Percentiles rank a stretch among this genome's conserved stretches.
phyloP scores from a whole-genome alignment of 2,329 filamentous ascomycete species.

The Beauveria scarabaeidicola region DNA sequence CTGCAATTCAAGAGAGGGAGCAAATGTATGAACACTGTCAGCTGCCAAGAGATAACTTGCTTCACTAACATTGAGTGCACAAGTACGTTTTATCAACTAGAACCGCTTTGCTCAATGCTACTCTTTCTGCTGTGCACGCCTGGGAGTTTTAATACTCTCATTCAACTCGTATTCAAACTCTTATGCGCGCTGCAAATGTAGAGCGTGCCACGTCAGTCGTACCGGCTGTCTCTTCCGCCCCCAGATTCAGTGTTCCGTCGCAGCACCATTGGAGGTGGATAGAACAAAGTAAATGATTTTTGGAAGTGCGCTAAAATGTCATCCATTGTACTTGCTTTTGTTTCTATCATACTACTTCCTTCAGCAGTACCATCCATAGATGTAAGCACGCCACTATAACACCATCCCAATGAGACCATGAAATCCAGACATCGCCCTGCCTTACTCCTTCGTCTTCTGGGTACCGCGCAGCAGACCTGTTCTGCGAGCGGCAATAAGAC shows the following conservation, averaged over 20 bases:
- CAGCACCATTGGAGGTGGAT: neutral
- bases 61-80: too few species aligned
- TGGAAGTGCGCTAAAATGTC: slow-evolving; percentile 34
- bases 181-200: neutral
- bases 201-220: neutral
- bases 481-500: slow-evolving; percentile 99
- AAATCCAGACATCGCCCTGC: slow-evolving; percentile 31
- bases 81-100: too few species aligned
- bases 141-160: neutral
- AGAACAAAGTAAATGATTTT: slow-evolving; percentile 9
- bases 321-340: slow-evolving; percentile 39
- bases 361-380: slow-evolving; percentile 45
- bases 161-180: neutral
- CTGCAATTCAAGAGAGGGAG: too few species aligned
- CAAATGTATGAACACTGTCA: too few species aligned
- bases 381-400: slow-evolving; percentile 56
- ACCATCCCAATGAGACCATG: slow-evolving; percentile 55
- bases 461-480: slow-evolving; percentile 99
- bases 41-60: too few species aligned
- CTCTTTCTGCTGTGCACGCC: neutral
- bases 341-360: slow-evolving; percentile 40
- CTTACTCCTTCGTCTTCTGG: slow-evolving; percentile 98
- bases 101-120: too few species aligned
- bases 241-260: neutral
- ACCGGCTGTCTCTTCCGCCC: neutral